A percentile compares a stretch with the other conserved stretches of the same genome.
These are phyloP conservation scores for Capsicum baccatum DNA, from an alignment of 257 asterid species.

Conservation along the genomic window DNA sequence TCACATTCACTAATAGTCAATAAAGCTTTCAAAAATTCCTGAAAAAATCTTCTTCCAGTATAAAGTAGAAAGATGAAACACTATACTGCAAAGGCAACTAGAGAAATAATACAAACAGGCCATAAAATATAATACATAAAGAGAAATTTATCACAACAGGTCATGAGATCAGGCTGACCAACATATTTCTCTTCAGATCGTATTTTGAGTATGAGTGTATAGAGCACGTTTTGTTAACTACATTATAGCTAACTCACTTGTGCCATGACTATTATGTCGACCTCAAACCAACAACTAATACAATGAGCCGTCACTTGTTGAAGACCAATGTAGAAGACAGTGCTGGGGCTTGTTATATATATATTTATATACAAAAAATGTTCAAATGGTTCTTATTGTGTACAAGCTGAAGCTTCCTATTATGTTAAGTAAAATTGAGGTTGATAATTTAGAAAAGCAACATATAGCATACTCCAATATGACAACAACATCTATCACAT, in stretches of 20 bases:
- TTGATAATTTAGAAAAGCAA: slow-evolving; percentile 44
- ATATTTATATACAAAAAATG: slow-evolving; percentile 35
- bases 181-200: background rate
- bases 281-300: slow-evolving; percentile 17
- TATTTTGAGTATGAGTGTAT: background rate
- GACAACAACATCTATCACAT: slow-evolving; percentile 22
- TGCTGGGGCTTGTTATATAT: too few species aligned
- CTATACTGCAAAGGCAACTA: background rate
- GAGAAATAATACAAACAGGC: slow-evolving; percentile 11
- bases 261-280: background rate
- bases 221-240: background rate
- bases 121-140: background rate
- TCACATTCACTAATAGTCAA: background rate
- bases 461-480: slow-evolving; percentile 33
- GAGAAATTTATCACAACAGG: background rate
- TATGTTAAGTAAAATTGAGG: slow-evolving; percentile 39
- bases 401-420: slow-evolving; percentile 52
- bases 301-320: background rate
- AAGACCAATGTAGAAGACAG: too few species aligned
- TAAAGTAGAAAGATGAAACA: background rate
- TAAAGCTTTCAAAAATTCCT: background rate
- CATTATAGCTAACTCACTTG: background rate
- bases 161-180: background rate
- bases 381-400: slow-evolving; percentile 44
- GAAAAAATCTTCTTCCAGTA: background rate